phyloP scores from a whole-genome alignment of 1,139 yeast species.

The Protomyces lactucae-debilis region DNA sequence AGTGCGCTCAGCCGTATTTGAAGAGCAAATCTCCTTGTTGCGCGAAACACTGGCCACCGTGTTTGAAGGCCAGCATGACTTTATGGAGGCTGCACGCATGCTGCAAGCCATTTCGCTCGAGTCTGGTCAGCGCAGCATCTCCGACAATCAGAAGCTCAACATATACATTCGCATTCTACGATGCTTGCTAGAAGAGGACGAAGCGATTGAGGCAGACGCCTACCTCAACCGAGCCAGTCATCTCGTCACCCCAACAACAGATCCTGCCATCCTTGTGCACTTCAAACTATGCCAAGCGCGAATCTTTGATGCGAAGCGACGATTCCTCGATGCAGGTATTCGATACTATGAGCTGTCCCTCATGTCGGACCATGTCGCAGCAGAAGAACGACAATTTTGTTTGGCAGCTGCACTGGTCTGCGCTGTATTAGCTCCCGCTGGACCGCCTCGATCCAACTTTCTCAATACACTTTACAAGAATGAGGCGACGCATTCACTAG shows the following conservation, averaged over 20 bases:
- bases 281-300: conserved; percentile 40
- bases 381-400: conserved; percentile 37
- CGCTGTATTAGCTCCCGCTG: conserved; percentile 40
- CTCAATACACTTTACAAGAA: conserved; percentile 38
- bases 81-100: conserved; percentile 36
- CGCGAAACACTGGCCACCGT: conserved; percentile 37
- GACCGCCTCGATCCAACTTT: conserved; percentile 39
- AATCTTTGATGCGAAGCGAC: conserved; percentile 38
- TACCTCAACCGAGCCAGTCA: conserved; percentile 38
- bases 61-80: conserved; percentile 35
- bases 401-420: conserved; percentile 40
- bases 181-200: conserved; percentile 38
- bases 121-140: conserved; percentile 34
- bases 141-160: conserved; percentile 36
- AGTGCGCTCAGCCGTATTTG: conserved; percentile 36
- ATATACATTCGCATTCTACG: conserved; percentile 38
- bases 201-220: conserved; percentile 38
- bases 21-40: conserved; percentile 36
- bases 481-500: conserved; percentile 35
- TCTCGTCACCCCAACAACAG: conserved; percentile 33
- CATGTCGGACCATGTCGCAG: conserved; percentile 35
- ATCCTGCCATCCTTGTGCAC: conserved; percentile 33
- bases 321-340: conserved; percentile 39
- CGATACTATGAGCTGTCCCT: conserved; percentile 39
- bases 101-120: conserved; percentile 36